These are phyloP conservation scores for Sisymbrium irio DNA, from an alignment of 345 rosid genomes.

Conservation along the genomic window DNA sequence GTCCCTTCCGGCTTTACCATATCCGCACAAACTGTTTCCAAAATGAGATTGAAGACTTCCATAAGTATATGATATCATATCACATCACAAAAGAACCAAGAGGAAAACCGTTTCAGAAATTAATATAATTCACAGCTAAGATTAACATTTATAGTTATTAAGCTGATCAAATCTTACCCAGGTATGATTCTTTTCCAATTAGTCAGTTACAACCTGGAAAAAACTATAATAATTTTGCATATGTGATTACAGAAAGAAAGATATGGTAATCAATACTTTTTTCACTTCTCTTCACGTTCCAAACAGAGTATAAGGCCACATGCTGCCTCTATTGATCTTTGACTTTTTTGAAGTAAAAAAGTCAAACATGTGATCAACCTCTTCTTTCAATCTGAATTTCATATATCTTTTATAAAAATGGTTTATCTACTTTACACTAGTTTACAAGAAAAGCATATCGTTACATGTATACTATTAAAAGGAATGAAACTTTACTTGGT, in stretches of 20 bases:
- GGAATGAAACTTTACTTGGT: conserved; percentile 25
- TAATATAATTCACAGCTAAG: not conserved
- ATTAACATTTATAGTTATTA: conserved; percentile 3
- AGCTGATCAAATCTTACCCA: conserved; percentile 6
- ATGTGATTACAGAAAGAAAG: conserved; percentile 15
- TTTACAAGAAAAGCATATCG: conserved; percentile 17
- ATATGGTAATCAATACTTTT: conserved; percentile 15
- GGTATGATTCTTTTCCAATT: conserved; percentile 9
- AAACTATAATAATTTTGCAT: not conserved
- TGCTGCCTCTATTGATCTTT: conserved; percentile 26
- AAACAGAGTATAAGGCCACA: conserved; percentile 32
- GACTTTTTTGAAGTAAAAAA: conserved; percentile 14
- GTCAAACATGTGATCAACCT: conserved; percentile 36
- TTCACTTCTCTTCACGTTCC: conserved; percentile 40
- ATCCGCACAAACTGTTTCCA: conserved; percentile 26
- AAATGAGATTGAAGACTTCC: conserved; percentile 18
- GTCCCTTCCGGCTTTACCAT: conserved; percentile 15
- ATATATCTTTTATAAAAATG: not conserved
- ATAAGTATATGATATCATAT: conserved; percentile 21
- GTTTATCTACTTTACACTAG: not conserved
- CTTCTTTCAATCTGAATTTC: conserved; percentile 16
- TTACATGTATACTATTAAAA: not conserved
- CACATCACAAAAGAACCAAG: conserved; percentile 22
- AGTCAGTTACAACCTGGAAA: conserved; percentile 18
- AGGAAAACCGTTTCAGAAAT: not conserved